Conservation (phyloP, 495 filamentous ascomycete genomes). For the Pyrenopolyporus hunteri region DNA sequence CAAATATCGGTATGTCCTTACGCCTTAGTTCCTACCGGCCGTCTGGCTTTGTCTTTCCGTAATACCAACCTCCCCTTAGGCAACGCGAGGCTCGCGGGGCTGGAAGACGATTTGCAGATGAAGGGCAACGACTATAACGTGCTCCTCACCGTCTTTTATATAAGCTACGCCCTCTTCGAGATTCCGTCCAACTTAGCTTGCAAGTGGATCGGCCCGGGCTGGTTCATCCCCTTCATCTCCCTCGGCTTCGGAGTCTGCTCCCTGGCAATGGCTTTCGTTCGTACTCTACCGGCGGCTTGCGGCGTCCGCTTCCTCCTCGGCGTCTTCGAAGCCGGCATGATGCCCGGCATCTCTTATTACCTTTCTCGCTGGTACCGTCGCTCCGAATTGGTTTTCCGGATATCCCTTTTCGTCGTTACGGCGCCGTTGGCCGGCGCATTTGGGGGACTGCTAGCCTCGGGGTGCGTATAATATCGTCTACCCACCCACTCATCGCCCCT, state of each 20-base stretch:
- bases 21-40: not conserved
- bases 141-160: conserved; percentile 67
- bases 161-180: conserved; percentile 74
- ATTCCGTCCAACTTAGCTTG: conserved; percentile 69
- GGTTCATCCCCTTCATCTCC: conserved; percentile 67
- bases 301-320: conserved; percentile 64
- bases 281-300: conserved; percentile 45
- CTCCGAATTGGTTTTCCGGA: conserved; percentile 69
- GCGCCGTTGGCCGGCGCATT: conserved; percentile 73
- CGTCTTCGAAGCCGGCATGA: conserved; percentile 70
- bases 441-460: conserved; percentile 71
- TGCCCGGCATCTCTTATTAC: conserved; percentile 78
- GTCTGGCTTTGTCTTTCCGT: conserved; percentile 11
- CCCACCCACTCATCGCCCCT: too few species aligned
- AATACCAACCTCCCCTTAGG: conserved; percentile 38
- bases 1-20: conserved; percentile 61
- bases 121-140: conserved; percentile 72
- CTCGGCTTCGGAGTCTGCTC: conserved; percentile 53
- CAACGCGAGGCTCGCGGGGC: conserved; percentile 62
- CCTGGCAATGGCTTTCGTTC: conserved; percentile 50
- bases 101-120: conserved; percentile 66
- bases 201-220: conserved; percentile 66
- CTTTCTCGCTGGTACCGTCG: conserved; percentile 73
- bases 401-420: conserved; percentile 77
- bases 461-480: conserved; percentile 22